Conservation (phyloP, 345 rosid genomes). For the Fremontodendron californicum region DNA sequence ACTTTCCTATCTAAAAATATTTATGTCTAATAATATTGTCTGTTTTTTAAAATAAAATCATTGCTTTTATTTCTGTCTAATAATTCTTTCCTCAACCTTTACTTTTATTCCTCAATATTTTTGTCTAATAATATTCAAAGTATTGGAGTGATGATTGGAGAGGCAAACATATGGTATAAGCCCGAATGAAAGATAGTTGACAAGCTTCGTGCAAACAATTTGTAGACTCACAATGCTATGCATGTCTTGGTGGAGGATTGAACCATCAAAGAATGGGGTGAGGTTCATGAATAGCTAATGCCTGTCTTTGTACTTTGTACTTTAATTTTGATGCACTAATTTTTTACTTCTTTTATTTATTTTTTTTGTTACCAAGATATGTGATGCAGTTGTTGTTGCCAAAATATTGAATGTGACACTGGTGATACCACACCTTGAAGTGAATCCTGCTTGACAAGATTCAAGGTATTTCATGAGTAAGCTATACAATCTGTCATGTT, state of each 20-base stretch:
- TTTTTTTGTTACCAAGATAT: conserved; percentile 46
- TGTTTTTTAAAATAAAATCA: no score
- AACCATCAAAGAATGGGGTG: conserved; percentile 98
- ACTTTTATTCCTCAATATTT: no score
- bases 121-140: no score
- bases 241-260: conserved; percentile 94
- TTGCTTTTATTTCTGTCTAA: no score
- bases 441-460: conserved; percentile 98
- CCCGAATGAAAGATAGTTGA: no score
- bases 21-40: no score
- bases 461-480: conserved; percentile 54
- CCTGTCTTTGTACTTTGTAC: neutral
- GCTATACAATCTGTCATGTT: conserved; percentile 7
- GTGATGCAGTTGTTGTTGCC: conserved; percentile 98
- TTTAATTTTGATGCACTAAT: neutral
- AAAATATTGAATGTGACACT: conserved; percentile 83
- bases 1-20: no score
- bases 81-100: no score
- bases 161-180: no score
- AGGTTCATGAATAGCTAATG: conserved; percentile 23
- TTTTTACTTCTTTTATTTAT: neutral
- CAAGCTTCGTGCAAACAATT: no score
- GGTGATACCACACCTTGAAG: conserved; percentile 89
- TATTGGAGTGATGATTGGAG: no score
- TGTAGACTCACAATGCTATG: no score